phyloP scores from a whole-genome alignment of 345 rosid species.

The Aquilaria sinensis region DNA sequence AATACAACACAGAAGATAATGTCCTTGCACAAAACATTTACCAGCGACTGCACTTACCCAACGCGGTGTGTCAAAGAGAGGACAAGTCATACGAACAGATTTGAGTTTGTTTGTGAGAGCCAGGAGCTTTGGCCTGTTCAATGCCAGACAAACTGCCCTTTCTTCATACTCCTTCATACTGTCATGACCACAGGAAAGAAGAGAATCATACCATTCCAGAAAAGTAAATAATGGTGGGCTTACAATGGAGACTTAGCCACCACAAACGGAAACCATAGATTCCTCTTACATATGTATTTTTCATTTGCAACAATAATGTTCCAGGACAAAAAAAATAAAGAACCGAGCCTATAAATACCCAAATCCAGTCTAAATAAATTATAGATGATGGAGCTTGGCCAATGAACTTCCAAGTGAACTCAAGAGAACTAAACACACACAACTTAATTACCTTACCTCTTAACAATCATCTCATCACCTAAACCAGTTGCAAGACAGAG shows the following conservation, averaged over 20 bases:
- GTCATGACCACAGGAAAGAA: constrained; percentile 3
- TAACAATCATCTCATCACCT: constrained; percentile 97
- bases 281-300: no score
- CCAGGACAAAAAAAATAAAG: no score
- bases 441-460: constrained; percentile 35
- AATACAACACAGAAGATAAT: no score
- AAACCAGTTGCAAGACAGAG: constrained; percentile 94
- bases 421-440: background rate
- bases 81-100: constrained; percentile 71
- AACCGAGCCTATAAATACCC: no score
- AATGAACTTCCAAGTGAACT: background rate
- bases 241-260: background rate
- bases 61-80: constrained; percentile 86
- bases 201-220: background rate
- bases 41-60: constrained; percentile 52
- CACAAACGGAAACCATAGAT: background rate
- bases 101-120: constrained; percentile 62
- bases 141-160: constrained; percentile 76
- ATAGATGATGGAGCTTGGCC: no score
- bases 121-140: constrained; percentile 59
- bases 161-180: constrained; percentile 96
- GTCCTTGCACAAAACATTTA: no score
- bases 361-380: no score
- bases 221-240: background rate
- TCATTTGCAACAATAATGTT: no score